Evolutionary conservation across 108 stramenopile genomes (phyloP).

Genomic region (Cafeteria roenbergensis): DNA sequence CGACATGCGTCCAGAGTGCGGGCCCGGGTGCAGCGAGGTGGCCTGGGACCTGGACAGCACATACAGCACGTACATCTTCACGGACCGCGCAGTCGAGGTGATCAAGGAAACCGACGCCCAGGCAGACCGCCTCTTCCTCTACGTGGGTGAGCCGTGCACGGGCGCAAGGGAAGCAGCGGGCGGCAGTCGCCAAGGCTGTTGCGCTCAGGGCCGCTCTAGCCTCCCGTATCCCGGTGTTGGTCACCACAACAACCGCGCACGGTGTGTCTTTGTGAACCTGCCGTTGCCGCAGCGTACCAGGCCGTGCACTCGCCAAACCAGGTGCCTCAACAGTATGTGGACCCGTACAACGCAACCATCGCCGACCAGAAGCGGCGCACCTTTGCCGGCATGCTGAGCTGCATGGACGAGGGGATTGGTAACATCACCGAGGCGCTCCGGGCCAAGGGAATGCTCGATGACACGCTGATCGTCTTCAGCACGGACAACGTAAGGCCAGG

Average conservation of each 20-base stretch:
- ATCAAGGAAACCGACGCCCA: background rate
- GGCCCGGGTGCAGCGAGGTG: background rate
- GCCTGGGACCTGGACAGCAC: background rate
- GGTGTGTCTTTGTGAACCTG: too few species aligned
- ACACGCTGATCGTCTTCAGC: background rate
- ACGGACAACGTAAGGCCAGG: background rate
- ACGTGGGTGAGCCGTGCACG: too few species aligned
- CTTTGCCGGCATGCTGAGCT: background rate
- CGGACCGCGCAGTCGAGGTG: background rate
- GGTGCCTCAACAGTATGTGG: background rate
- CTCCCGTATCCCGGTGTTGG: too few species aligned
- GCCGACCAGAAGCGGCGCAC: background rate
- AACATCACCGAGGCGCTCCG: background rate
- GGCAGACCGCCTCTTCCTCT: background rate
- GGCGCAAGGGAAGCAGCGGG: too few species aligned
- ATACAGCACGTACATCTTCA: background rate
- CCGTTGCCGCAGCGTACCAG: too few species aligned
- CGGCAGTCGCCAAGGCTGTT: too few species aligned
- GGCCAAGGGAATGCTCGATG: background rate
- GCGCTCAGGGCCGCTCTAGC: too few species aligned
- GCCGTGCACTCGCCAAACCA: background rate
- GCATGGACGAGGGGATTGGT: background rate
- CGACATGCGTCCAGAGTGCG: background rate
- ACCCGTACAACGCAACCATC: background rate
- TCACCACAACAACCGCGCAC: too few species aligned